Conservation (phyloP, 169 alveolate genomes). For the Perkinsus chesapeaki region DNA sequence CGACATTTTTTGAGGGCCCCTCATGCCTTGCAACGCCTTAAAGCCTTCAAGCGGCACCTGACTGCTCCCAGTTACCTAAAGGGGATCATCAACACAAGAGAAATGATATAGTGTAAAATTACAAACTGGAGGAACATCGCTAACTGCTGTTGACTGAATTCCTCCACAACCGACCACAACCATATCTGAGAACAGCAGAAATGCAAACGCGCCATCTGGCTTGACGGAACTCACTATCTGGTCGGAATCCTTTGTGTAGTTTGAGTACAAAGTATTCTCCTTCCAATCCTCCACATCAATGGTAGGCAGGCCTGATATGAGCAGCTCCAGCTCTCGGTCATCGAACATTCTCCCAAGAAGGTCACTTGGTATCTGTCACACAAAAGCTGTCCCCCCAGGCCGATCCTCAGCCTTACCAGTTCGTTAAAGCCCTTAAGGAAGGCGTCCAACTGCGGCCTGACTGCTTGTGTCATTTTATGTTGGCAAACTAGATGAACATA, state of each 20-base stretch:
- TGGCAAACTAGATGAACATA: constrained; percentile 88
- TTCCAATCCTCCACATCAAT: constrained; percentile 90
- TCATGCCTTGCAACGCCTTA: constrained; percentile 92
- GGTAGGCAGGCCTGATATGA: constrained; percentile 96
- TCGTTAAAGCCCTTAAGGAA: constrained; percentile 95
- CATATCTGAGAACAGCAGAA: constrained; percentile 38
- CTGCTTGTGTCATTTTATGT: constrained; percentile 85
- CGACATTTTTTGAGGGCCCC: constrained; percentile 95
- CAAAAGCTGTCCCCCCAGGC: constrained; percentile 76
- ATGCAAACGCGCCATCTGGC: too few species aligned
- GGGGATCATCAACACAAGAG: constrained; percentile 5
- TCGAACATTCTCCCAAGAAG: constrained; percentile 85
- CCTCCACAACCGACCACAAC: constrained; percentile 16
- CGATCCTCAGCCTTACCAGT: constrained; percentile 89
- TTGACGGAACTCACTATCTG: constrained; percentile 85
- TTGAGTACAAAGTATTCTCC: constrained; percentile 87
- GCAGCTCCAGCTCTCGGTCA: constrained; percentile 85
- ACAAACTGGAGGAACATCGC: constrained; percentile 33
- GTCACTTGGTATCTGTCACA: constrained; percentile 69
- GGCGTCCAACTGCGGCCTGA: constrained; percentile 87
- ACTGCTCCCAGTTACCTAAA: constrained; percentile 87
- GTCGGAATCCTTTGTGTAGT: constrained; percentile 75
- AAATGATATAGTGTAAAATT: background rate
- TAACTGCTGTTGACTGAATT: constrained; percentile 16
- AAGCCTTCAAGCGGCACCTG: constrained; percentile 99